Evolutionary conservation across 495 filamentous ascomycete species (phyloP), one percentile per base, ranked within the genome.

Genomic region (Daldinia grandis): DNA sequence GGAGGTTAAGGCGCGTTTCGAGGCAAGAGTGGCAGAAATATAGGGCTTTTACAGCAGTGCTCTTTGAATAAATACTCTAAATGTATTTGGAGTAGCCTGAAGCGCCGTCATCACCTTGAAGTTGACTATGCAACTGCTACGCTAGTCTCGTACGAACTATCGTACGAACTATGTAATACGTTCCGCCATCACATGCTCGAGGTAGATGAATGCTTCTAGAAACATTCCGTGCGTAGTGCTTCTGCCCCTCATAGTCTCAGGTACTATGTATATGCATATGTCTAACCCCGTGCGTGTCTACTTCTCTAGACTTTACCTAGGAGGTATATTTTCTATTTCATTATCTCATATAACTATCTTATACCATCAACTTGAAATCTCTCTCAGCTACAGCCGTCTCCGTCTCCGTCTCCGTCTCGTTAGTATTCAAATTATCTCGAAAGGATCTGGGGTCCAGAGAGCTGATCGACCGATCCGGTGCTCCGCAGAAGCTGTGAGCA

Each of bases 381-480:
- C 15, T 21, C 8, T 25, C 24, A 17, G 7, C 14, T 49, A 60
- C 12, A 27, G 10, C 1, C 8, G 50, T 47, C n/a, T 44, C 35
- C 25, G 37, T 17, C n/a, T 28, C 1, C 8, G 50, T 47, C n/a
- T 44, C 35, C 25, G 37, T 17, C n/a, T 28, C 30, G 27, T 51
- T 25, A 25, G 47, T 51, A 51, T 25, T 51, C 4, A 4, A 24
- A 21, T 47, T 53, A 15, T 7, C 1, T 17, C 5, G 24, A 28
- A 53, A 30, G 49, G 24, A 53, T 53, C 27, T 17, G 12, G 5
- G 25, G 49, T 30, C 12, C 4, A 30, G 49, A 53, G 2, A 30
- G 27, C 49, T 53, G 49, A 53, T 53, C 49, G 49, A 53, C 49
- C 27, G 25, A 53, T 53, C 27, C 27, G 27, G 27, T 25, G 49